phyloP scores from a whole-genome alignment of 192 early-diverging fungal species.

The Thoreauomyces humboldtii region DNA sequence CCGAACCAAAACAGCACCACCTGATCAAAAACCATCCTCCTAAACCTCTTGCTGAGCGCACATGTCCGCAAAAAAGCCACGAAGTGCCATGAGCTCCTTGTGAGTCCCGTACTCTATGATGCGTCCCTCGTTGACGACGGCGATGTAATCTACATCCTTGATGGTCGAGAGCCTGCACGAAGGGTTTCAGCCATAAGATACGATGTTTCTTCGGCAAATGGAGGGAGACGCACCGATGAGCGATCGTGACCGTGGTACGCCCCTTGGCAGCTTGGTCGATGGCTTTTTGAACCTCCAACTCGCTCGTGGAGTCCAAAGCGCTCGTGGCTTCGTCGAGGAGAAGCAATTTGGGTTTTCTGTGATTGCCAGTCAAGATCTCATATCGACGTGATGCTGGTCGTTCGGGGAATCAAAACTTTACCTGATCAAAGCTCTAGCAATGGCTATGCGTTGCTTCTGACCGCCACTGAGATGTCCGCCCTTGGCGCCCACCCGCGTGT shows the following conservation, averaged over 20 bases:
- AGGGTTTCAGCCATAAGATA: too few relatives aligned
- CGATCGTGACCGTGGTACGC: conserved; percentile 40
- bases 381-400: too few relatives aligned
- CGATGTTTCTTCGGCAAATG: too few relatives aligned
- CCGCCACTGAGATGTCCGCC: conserved; percentile 19
- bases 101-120: conserved; percentile 71
- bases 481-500: conserved; percentile 8
- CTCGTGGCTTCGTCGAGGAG: conserved; percentile 70
- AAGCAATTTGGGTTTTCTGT: conserved; percentile 76
- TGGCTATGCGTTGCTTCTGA: conserved; percentile 65
- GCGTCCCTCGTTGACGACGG: conserved; percentile 61
- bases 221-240: conserved; percentile 45
- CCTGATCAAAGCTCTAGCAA: conserved; percentile 74
- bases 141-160: conserved; percentile 72
- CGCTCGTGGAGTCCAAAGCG: conserved; percentile 48
- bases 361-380: too few relatives aligned
- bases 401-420: too few relatives aligned
- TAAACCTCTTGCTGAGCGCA: conserved; percentile 36
- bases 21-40: not conserved
- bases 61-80: conserved; percentile 58
- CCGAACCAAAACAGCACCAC: too few relatives aligned
- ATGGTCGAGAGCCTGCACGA: conserved; percentile 46
- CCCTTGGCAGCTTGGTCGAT: conserved; percentile 40
- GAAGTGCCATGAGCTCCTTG: conserved; percentile 51
- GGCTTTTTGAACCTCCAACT: conserved; percentile 53